Evolutionary conservation across 2,329 filamentous ascomycete species (phyloP), one percentile per base, ranked within the genome.

Genomic region (Pleomassaria siparia): DNA sequence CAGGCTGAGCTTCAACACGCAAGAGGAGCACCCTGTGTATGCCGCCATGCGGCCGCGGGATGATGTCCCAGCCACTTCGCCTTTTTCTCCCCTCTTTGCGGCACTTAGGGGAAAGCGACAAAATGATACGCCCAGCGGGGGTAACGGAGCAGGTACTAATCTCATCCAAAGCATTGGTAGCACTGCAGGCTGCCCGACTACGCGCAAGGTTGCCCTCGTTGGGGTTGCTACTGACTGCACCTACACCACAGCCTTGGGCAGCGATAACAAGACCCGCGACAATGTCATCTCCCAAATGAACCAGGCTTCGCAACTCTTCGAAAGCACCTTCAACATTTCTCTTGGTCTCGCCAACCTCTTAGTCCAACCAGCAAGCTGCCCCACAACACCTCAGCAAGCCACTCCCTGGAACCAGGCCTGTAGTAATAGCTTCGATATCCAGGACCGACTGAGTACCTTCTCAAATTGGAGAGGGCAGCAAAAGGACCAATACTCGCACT

Each of bases 211-310:
- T 15, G 94, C 94, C 1, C 79, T 97, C 32, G 83, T 99, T 20
- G 94, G 94, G 22, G 84, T 97, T 29, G 94, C 91, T 8, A 94
- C 91, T 0, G 94, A 99, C 70, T 99, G 94, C 76, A 88, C 84
- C 8, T 97, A 97, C 67, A 90, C 86, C 30, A 76, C 76, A 2
- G 78, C 79, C 3, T 95, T 96, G 68, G 81, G 85, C 52, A 80
- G 80, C 15, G 94, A 96, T 67, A 81, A 84, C 50, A 80, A 79
- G 18, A 80, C 80, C 35, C 80, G 85, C 46, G 70, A 80, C 52
- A 94, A 94, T 66, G 81, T 99, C 53, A 91, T 99, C 59, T 79
- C 77, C 43, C 80, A 89, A 66, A 87, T 99, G 68, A 96, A 95
- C 73, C 79, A 84, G 36, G 94, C 94, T 0, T 96, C 92, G 1